These are phyloP conservation scores for Rhynchospora tenuis DNA, from an alignment of 176 grass and related monocot species.

Conservation along the genomic window DNA sequence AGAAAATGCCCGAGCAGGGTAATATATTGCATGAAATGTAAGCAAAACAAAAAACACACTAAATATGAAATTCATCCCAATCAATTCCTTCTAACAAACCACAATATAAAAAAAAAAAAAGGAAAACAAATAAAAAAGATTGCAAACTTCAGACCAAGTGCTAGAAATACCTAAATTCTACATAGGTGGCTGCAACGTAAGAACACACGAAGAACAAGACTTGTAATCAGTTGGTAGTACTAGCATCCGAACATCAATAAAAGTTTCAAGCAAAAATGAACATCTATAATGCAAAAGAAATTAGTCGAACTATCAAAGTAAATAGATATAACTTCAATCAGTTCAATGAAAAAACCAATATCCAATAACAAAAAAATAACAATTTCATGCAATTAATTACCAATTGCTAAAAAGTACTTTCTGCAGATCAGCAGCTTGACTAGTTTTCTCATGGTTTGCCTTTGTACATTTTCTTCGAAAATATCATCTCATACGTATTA, in stretches of 20 bases:
- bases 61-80: no score
- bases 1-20: no score
- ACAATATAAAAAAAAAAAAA: not conserved
- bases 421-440: not conserved
- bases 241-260: not conserved
- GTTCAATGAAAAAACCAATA: not conserved
- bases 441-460: not conserved
- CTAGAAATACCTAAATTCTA: not conserved
- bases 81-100: not conserved
- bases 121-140: not conserved
- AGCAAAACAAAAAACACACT: no score
- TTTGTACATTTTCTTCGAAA: not conserved
- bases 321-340: not conserved
- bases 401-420: not conserved
- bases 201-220: not conserved
- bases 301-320: no score
- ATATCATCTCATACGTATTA: not conserved
- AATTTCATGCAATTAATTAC: not conserved
- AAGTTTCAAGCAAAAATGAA: not conserved
- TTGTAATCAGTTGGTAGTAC: not conserved
- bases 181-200: not conserved
- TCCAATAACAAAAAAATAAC: not conserved
- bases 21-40: no score
- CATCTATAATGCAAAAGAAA: no score
- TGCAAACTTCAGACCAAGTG: not conserved